phyloP scores from a whole-genome alignment of 805 yeast genomes.

The Candida qinlingensis region DNA sequence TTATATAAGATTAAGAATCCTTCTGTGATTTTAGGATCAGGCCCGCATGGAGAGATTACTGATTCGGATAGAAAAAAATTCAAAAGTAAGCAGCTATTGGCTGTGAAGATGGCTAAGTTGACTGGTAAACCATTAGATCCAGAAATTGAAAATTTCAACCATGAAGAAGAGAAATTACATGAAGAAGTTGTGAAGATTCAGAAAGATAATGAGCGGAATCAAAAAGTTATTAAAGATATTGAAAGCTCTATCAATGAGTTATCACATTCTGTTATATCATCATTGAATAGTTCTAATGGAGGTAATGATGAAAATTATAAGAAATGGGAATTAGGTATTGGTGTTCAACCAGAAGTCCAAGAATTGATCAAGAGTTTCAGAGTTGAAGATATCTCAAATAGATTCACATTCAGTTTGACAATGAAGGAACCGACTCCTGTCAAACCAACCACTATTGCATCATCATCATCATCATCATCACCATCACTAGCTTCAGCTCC shows the following conservation, averaged over 20 bases:
- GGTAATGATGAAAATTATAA: conserved; percentile 29
- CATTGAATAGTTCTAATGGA: conserved; percentile 13
- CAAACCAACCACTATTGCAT: conserved; percentile 1
- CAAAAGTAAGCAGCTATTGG: conserved; percentile 67
- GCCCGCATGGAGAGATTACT: conserved; percentile 81
- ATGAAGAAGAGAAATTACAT: conserved; percentile 35
- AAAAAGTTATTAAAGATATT: conserved; percentile 60
- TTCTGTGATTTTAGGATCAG: conserved; percentile 68
- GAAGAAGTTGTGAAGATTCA: conserved; percentile 46
- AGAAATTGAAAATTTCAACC: conserved; percentile 29
- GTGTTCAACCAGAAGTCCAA: conserved; percentile 50
- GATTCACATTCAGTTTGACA: conserved; percentile 10
- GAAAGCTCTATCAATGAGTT: conserved; percentile 66
- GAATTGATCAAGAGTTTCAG: conserved; percentile 20
- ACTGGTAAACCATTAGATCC: conserved; percentile 65
- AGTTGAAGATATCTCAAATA: conserved; percentile 16
- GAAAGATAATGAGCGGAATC: conserved; percentile 50
- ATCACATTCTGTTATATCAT: conserved; percentile 32
- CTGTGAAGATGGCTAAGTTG: conserved; percentile 85
- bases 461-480: conserved; percentile 6
- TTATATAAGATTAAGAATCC: conserved; percentile 64
- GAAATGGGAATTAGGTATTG: conserved; percentile 81
- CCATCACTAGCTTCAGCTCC: conserved; percentile 2
- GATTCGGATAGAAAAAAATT: conserved; percentile 78
- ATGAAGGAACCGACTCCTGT: conserved; percentile 7